Base-by-base conservation (phyloP, 331 rosid genomes). In the Prunus yedoensis region DNA sequence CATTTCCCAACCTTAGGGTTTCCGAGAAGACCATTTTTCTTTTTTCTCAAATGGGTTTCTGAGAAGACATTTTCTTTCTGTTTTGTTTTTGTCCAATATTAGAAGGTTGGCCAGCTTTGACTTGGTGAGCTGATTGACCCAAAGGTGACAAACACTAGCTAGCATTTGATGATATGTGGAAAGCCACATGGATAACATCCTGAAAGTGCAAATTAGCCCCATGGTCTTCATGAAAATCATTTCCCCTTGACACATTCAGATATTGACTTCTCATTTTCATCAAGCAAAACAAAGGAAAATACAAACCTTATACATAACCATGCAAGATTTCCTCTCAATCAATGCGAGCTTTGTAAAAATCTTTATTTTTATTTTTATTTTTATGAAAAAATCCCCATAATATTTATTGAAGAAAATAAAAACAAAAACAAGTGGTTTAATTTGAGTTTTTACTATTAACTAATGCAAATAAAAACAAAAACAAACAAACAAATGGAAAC, bases 101-200 rank as follows among this genome's bases (percentile, higher is more conserved):
- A 72, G 14, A 82, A 51, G 71, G 71, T 79, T 27, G 84, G 80
- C 53, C 68, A 70, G 82, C 70, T 79, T 87, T 89, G 94, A 89
- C 89, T 80, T 79, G 9, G 50, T 72, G 76, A 83, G 53, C 47
- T 66, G 79, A 84, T 74, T 56, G 78, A 67, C 50, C 82, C 47
- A 67, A 54, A 72, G 72, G 78, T 49, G 77, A 73, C 53, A 51
- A 60, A 64, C 8, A 38, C 43, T 38, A 38, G 8, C 43, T 38
- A 38, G 8, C 76, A 51, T 35, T 83, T 78, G 81, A 78, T 77
- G 69, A 53, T 73, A 60, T 63, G 83, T 66, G 71, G 70, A 74
- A 41, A 52, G 70, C 82, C 77, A 81, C 79, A 79, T 83, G 60
- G 77, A 52, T 64, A 70, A 68, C 80, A 68, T 64, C 73, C 73